Percentiles rank a stretch among this genome's conserved stretches.
Evolutionary conservation across 306 rosid species (phyloP).

Genomic region (Arachis stenosperma): DNA sequence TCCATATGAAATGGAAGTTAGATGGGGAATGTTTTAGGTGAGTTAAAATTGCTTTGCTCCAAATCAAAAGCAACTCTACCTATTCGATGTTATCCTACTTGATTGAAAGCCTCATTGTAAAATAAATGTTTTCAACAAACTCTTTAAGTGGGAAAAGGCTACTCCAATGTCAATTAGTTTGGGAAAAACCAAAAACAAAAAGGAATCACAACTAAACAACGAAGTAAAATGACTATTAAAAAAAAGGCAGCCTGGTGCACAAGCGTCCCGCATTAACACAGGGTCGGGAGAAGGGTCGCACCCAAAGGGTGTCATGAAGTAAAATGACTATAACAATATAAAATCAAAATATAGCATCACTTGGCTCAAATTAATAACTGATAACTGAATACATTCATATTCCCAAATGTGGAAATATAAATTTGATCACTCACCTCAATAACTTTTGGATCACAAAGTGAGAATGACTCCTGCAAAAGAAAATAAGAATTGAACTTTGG

Average conservation of each 20-base stretch:
- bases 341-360: neutral
- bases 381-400: slow-evolving; percentile 16
- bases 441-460: slow-evolving; percentile 79
- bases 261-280: too few species aligned
- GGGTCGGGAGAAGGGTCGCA: too few species aligned
- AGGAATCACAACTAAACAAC: slow-evolving; percentile 10
- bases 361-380: slow-evolving; percentile 20
- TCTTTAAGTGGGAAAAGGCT: neutral
- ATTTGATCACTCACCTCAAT: slow-evolving; percentile 68
- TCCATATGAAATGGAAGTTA: neutral
- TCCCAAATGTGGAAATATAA: slow-evolving; percentile 13
- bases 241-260: too few species aligned
- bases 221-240: neutral
- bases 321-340: neutral
- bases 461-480: slow-evolving; percentile 77
- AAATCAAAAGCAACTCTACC: neutral
- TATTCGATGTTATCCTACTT: slow-evolving; percentile 1
- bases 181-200: slow-evolving; percentile 7
- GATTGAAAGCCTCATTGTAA: slow-evolving; percentile 21
- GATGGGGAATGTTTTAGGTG: neutral
- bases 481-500: slow-evolving; percentile 2
- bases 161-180: slow-evolving; percentile 7
- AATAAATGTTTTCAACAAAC: neutral
- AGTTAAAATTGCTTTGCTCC: neutral
- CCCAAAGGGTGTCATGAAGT: neutral